Evolutionary conservation across 176 grass and related monocot species (phyloP).

Genomic region (Avena eriantha): DNA sequence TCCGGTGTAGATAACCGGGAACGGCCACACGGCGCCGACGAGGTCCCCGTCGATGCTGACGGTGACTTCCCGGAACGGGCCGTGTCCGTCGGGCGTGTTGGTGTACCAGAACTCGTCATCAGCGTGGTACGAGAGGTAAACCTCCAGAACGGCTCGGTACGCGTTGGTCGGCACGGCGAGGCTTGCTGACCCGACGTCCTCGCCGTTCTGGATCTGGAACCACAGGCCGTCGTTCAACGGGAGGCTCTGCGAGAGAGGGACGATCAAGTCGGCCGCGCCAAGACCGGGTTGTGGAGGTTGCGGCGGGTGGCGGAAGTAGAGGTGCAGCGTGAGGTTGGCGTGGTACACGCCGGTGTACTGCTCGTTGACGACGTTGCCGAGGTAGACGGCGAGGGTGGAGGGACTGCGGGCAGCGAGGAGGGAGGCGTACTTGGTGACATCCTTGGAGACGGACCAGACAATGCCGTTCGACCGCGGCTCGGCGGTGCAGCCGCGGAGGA

Average conservation of each 20-base stretch:
- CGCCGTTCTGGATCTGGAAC: conserved; percentile 56
- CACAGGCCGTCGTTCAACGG: conserved; percentile 72
- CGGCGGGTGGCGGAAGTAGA: conserved; percentile 59
- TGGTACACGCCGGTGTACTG: conserved; percentile 78
- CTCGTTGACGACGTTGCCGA: conserved; percentile 69
- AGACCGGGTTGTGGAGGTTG: conserved; percentile 18
- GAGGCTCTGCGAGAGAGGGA: conserved; percentile 62
- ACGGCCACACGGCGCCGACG: conserved; percentile 85
- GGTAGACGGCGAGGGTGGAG: conserved; percentile 74
- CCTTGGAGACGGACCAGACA: conserved; percentile 67
- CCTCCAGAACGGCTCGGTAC: conserved; percentile 77
- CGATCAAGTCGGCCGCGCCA: conserved; percentile 68
- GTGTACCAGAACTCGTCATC: conserved; percentile 87
- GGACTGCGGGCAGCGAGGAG: conserved; percentile 55
- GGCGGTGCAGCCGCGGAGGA: conserved; percentile 70
- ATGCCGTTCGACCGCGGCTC: conserved; percentile 55
- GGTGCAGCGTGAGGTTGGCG: conserved; percentile 69
- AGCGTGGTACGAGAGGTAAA: conserved; percentile 73
- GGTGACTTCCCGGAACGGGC: conserved; percentile 84
- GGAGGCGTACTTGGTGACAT: conserved; percentile 71
- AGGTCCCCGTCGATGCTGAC: conserved; percentile 61
- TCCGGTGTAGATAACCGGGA: conserved; percentile 83
- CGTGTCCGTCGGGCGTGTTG: conserved; percentile 35
- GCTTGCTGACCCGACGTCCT: conserved; percentile 48
- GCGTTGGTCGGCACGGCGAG: conserved; percentile 61